phyloP scores from a whole-genome alignment of 208 protist species.

The Trypanosoma theileri region DNA sequence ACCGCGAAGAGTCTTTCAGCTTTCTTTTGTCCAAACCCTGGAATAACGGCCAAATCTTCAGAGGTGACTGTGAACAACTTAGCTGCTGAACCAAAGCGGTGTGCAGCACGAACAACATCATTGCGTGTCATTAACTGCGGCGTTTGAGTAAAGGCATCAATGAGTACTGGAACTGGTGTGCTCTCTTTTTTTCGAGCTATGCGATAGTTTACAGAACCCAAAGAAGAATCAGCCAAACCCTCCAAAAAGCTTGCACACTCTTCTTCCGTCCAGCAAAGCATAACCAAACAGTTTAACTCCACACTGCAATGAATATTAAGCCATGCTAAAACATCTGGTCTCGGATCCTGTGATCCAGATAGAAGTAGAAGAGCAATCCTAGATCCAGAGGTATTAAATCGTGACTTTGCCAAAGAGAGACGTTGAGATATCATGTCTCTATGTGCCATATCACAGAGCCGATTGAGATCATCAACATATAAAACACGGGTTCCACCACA shows the following conservation, averaged over 20 bases:
- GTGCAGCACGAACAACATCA: slow-evolving; percentile 63
- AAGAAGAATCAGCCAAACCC: slow-evolving; percentile 32
- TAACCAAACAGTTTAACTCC: slow-evolving; percentile 38
- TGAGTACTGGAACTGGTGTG: slow-evolving; percentile 46
- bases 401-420: background rate
- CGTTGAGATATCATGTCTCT: slow-evolving; percentile 11
- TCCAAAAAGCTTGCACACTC: slow-evolving; percentile 61
- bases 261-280: slow-evolving; percentile 65
- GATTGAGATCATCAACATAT: slow-evolving; percentile 19
- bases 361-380: slow-evolving; percentile 20
- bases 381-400: background rate
- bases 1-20: slow-evolving; percentile 46
- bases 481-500: slow-evolving; percentile 10
- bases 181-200: slow-evolving; percentile 20
- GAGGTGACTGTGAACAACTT: slow-evolving; percentile 44
- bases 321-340: slow-evolving; percentile 55
- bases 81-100: slow-evolving; percentile 52
- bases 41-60: slow-evolving; percentile 38
- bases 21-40: slow-evolving; percentile 63
- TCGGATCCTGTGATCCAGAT: slow-evolving; percentile 29
- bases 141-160: slow-evolving; percentile 73
- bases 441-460: slow-evolving; percentile 7
- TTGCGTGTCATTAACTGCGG: slow-evolving; percentile 61
- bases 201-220: slow-evolving; percentile 45
- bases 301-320: slow-evolving; percentile 70